These are phyloP conservation scores for Pseudevernia furfuracea DNA, from an alignment of 495 filamentous ascomycete genomes.

Conservation along the genomic window DNA sequence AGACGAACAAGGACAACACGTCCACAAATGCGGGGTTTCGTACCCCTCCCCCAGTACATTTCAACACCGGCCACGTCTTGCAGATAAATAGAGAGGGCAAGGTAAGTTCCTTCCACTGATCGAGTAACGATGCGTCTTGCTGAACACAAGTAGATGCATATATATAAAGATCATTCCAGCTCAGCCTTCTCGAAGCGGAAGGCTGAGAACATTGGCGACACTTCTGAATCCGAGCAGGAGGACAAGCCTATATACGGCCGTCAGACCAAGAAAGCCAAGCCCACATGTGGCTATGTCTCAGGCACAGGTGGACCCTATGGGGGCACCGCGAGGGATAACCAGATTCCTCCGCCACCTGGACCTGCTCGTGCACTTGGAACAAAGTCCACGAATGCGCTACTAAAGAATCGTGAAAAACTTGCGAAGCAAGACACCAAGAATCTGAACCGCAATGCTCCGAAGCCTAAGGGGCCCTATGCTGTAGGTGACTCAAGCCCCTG, in stretches of 20 bases:
- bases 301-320: neutral
- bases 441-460: neutral
- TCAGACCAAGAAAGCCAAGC: neutral
- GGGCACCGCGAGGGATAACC: neutral
- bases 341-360: neutral
- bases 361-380: neutral
- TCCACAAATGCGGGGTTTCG: neutral
- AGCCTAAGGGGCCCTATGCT: neutral
- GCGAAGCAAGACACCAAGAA: neutral
- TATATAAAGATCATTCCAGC: neutral
- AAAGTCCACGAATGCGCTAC: neutral
- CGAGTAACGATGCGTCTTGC: neutral
- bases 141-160: neutral
- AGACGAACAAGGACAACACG: neutral
- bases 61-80: neutral
- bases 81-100: neutral
- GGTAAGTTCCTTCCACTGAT: neutral
- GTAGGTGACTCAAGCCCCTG: neutral
- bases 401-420: neutral
- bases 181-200: neutral
- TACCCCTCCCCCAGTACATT: neutral
- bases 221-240: neutral
- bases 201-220: neutral
- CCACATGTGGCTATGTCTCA: neutral
- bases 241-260: neutral